phyloP scores from a whole-genome alignment of 1,284 basidiomycete genomes.

The Porogramme epimiltina region DNA sequence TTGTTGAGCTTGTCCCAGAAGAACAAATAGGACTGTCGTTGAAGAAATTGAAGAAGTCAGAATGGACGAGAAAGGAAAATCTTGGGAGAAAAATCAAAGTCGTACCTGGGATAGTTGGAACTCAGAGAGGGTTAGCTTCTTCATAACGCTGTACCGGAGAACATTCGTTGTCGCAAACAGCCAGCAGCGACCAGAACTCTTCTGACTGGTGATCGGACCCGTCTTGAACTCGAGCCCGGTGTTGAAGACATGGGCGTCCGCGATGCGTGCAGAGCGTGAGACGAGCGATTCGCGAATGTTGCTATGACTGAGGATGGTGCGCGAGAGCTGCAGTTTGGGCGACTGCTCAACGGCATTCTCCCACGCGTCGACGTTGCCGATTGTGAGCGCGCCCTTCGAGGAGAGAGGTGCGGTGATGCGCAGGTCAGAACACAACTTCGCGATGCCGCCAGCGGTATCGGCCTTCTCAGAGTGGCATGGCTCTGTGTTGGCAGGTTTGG shows the following conservation, averaged over 20 bases:
- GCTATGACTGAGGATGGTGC: constrained; percentile 78
- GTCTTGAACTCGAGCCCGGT: constrained; percentile 79
- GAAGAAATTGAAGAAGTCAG: too few relatives aligned
- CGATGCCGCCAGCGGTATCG: constrained; percentile 17
- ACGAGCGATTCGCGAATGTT: constrained; percentile 70
- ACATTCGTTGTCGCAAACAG: constrained; percentile 91
- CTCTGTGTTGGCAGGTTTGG: constrained; percentile 38
- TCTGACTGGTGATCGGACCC: constrained; percentile 87
- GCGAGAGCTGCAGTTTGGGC: constrained; percentile 75
- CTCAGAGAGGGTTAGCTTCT: constrained; percentile 81
- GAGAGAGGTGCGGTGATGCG: constrained; percentile 29
- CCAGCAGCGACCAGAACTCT: constrained; percentile 88
- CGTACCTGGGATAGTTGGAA: constrained; percentile 88
- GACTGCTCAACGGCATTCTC: constrained; percentile 57
- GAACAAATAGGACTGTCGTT: constrained; percentile 77
- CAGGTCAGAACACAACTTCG: constrained; percentile 22
- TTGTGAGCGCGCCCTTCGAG: constrained; percentile 58
- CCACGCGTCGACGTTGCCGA: constrained; percentile 64
- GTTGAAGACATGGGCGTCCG: constrained; percentile 86
- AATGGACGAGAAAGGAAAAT: too few relatives aligned
- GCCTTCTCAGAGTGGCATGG: constrained; percentile 36
- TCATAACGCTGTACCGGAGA: constrained; percentile 82
- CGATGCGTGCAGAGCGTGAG: constrained; percentile 63
- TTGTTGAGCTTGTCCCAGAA: constrained; percentile 97
- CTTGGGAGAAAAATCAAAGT: constrained; percentile 3